Conservation (phyloP, 257 asterid genomes). For the Solanum phureja region DNA sequence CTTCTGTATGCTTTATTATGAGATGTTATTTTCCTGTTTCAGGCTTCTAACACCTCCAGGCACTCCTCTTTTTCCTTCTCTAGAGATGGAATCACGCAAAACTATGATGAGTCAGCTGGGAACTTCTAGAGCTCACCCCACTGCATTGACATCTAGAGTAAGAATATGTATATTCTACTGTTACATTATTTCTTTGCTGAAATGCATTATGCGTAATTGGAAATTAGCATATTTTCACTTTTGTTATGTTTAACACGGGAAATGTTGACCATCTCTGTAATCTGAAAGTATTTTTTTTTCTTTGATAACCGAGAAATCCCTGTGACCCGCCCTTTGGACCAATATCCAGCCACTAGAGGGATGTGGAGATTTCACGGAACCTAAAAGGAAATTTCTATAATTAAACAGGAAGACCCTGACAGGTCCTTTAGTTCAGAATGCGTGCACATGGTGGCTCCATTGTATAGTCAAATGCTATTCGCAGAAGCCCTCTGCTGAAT, state of each 20-base stretch:
- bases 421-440: neutral
- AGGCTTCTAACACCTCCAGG: slow-evolving; percentile 99
- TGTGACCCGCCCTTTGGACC: neutral
- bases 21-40: slow-evolving; percentile 17
- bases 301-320: too few relatives aligned
- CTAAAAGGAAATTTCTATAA: neutral
- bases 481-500: neutral
- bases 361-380: neutral
- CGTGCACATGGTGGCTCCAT: neutral
- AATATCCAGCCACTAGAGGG: neutral
- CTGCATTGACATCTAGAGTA: slow-evolving; percentile 79
- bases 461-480: neutral
- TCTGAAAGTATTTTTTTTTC: neutral
- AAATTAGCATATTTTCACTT: neutral
- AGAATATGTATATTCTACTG: slow-evolving; percentile 13
- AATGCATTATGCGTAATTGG: neutral
- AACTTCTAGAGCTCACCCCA: slow-evolving; percentile 69
- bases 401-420: neutral
- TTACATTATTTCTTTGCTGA: neutral
- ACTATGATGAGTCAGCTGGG: slow-evolving; percentile 68
- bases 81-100: slow-evolving; percentile 79
- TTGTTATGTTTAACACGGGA: neutral
- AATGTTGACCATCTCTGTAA: neutral
- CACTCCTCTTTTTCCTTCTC: slow-evolving; percentile 89
- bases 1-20: neutral